phyloP scores from a whole-genome alignment of 2,329 filamentous ascomycete species.

The Phyllosticta citribraziliensis region DNA sequence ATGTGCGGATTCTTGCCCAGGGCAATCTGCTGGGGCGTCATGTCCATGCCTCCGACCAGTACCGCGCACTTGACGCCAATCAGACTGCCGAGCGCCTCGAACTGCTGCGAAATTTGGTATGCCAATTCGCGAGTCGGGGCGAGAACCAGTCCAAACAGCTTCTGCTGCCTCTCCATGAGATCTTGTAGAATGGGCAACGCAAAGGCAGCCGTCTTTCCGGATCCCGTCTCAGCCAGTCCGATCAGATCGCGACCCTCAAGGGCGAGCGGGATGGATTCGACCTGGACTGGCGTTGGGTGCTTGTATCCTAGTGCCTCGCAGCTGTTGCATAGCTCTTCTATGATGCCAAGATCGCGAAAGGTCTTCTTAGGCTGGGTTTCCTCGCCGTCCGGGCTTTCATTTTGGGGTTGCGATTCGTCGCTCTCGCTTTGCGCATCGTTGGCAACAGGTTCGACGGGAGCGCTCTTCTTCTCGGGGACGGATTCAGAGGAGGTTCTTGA shows the following conservation, averaged over 20 bases:
- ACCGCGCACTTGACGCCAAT: conserved; percentile 82
- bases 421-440: conserved; percentile 11
- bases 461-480: neutral
- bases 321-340: conserved; percentile 80
- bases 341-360: conserved; percentile 66
- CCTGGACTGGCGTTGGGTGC: conserved; percentile 79
- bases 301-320: conserved; percentile 77
- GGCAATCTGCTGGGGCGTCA: conserved; percentile 84
- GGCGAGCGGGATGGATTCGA: conserved; percentile 71
- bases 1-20: conserved; percentile 95
- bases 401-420: conserved; percentile 16
- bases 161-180: conserved; percentile 76
- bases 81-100: conserved; percentile 76
- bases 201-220: conserved; percentile 93
- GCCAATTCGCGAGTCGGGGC: conserved; percentile 91
- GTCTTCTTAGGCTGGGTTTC: conserved; percentile 41
- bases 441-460: conserved; percentile 14
- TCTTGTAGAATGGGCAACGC: conserved; percentile 83
- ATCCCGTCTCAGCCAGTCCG: conserved; percentile 88
- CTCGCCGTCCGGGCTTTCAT: conserved; percentile 12
- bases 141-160: conserved; percentile 79
- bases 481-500: neutral
- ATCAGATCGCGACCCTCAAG: conserved; percentile 79
- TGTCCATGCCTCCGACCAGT: conserved; percentile 89
- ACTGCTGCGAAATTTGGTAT: conserved; percentile 78